Conservation (phyloP, 345 rosid genomes). For the Reutealis trisperma region DNA sequence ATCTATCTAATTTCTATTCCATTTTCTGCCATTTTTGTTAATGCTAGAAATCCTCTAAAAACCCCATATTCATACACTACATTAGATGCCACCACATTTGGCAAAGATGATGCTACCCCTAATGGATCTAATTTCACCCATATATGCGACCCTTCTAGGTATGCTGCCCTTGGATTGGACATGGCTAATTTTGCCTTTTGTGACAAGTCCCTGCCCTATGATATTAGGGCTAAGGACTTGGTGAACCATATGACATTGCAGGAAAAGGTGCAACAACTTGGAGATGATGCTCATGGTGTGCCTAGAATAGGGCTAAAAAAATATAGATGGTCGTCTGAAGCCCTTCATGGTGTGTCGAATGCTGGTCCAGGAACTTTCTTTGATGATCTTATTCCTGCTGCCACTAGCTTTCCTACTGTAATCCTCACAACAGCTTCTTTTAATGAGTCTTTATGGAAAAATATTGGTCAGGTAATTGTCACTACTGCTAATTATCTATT, state of each 20-base stretch:
- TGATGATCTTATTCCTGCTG: conserved; percentile 33
- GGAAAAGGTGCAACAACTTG: conserved; percentile 40
- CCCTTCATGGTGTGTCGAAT: conserved; percentile 47
- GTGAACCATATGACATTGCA: conserved; percentile 32
- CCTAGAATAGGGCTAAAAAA: conserved; percentile 36
- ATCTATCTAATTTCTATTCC: too few species aligned
- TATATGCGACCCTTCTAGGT: conserved; percentile 33
- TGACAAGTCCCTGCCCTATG: conserved; percentile 27
- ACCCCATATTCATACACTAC: neutral
- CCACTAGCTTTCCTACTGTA: conserved; percentile 49
- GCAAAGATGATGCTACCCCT: neutral
- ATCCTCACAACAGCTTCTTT: conserved; percentile 43
- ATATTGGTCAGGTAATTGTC: conserved; percentile 41
- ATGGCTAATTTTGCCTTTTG: conserved; percentile 30
- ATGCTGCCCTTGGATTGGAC: conserved; percentile 16
- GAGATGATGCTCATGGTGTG: conserved; percentile 29
- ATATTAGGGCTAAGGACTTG: conserved; percentile 39
- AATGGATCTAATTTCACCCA: neutral
- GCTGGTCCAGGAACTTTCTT: conserved; percentile 39
- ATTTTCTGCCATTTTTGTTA: too few species aligned
- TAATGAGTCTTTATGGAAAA: conserved; percentile 43
- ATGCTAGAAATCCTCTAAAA: neutral
- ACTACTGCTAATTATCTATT: too few species aligned
- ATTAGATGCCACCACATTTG: neutral
- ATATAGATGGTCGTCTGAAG: conserved; percentile 58